phyloP scores from a whole-genome alignment of 129 eudicot genomes.

The Flaveria linearis region DNA sequence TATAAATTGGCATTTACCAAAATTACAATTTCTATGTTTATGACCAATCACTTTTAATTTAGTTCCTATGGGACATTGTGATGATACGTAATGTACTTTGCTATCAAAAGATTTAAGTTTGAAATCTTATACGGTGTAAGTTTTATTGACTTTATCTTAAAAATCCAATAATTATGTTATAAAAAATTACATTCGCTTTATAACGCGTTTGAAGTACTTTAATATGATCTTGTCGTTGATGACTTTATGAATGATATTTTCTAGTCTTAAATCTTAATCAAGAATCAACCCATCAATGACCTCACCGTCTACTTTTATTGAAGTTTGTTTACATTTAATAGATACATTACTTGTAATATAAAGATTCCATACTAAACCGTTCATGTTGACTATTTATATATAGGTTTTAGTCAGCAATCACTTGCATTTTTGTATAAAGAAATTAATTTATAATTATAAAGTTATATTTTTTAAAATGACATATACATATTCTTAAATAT shows the following conservation, averaged over 20 bases:
- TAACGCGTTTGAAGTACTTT: neutral
- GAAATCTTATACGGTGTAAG: no score
- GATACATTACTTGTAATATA: neutral
- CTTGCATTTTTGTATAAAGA: neutral
- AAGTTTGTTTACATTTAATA: neutral
- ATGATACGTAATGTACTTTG: no score
- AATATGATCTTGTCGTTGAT: neutral
- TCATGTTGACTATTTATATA: neutral
- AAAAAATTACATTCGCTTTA: no score
- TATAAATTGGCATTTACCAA: no score
- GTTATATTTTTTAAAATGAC: no score
- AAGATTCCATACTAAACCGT: neutral
- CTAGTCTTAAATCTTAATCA: neutral
- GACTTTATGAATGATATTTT: conserved; percentile 19
- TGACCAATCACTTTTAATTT: no score
- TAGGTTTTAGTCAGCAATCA: neutral
- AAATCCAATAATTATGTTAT: no score
- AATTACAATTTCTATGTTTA: no score
- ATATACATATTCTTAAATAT: no score
- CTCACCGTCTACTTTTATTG: conserved; percentile 17
- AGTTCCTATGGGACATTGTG: no score
- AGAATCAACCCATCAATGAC: conserved; percentile 20
- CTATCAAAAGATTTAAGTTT: no score
- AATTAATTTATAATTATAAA: neutral
- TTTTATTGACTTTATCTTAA: no score